phyloP scores from a whole-genome alignment of 2,329 filamentous ascomycete species.

The Mariannaea elegans region DNA sequence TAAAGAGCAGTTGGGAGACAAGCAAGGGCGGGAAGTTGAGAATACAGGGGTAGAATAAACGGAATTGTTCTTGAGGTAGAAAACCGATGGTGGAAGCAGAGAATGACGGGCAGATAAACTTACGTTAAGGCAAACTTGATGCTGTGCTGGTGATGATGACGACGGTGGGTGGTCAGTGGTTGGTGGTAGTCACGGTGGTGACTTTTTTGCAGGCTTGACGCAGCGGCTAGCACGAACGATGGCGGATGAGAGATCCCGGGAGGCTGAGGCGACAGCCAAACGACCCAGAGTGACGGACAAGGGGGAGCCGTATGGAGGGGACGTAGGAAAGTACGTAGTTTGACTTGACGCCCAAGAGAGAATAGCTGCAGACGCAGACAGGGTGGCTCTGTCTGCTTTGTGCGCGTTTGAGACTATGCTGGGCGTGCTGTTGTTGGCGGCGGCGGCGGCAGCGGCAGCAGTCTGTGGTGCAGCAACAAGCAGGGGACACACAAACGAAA shows the following conservation, averaged over 20 bases:
- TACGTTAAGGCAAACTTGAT: slow-evolving; percentile 22
- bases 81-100: neutral
- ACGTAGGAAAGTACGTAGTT: slow-evolving; percentile 12
- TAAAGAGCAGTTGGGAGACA: neutral
- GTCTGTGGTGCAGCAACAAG: slow-evolving; percentile 34
- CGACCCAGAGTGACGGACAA: slow-evolving; percentile 25
- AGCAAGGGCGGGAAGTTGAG: neutral
- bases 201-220: slow-evolving; percentile 31
- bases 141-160: slow-evolving; percentile 33
- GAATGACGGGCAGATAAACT: slow-evolving; percentile 23
- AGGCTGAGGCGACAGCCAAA: slow-evolving; percentile 18
- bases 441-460: slow-evolving; percentile 27
- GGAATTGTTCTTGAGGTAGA: slow-evolving; percentile 1
- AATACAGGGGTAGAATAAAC: neutral
- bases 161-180: slow-evolving; percentile 26
- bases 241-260: slow-evolving; percentile 29
- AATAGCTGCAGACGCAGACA: slow-evolving; percentile 24
- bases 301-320: slow-evolving; percentile 17
- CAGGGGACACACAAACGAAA: slow-evolving; percentile 32
- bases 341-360: slow-evolving; percentile 4
- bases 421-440: slow-evolving; percentile 32
- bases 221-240: slow-evolving; percentile 38
- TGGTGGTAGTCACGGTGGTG: slow-evolving; percentile 28
- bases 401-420: slow-evolving; percentile 30
- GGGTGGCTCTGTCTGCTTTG: slow-evolving; percentile 29